Evolutionary conservation across 2,329 filamentous ascomycete species (phyloP).

Genomic region (Neonectria sp.): DNA sequence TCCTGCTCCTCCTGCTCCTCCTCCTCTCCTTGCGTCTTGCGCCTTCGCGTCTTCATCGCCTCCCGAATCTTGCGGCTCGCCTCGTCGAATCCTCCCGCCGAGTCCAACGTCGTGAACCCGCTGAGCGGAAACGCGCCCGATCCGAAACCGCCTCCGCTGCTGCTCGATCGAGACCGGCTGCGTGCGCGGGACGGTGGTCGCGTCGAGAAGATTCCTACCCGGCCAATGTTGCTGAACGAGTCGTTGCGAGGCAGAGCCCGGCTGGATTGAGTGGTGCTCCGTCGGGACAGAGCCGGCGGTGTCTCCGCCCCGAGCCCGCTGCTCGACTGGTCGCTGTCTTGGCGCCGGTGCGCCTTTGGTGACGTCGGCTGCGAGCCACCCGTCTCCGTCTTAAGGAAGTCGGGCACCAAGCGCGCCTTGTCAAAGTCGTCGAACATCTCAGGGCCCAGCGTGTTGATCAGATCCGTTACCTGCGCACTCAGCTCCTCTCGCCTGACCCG

Average conservation of each 20-base stretch:
- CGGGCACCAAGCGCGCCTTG: constrained; percentile 77
- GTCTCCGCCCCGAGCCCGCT: constrained; percentile 55
- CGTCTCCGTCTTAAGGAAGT: constrained; percentile 60
- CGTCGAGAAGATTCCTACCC: constrained; percentile 91
- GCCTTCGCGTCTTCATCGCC: constrained; percentile 80
- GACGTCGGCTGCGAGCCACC: constrained; percentile 42
- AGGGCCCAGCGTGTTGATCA: constrained; percentile 95
- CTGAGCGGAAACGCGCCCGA: constrained; percentile 76
- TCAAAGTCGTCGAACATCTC: constrained; percentile 99
- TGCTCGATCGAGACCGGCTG: constrained; percentile 79
- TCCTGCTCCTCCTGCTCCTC: constrained; percentile 54
- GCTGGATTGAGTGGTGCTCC: constrained; percentile 69
- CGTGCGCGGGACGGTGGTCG: constrained; percentile 86
- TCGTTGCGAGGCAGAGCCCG: constrained; percentile 84
- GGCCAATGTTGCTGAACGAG: constrained; percentile 91
- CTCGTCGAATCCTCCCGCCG: constrained; percentile 82
- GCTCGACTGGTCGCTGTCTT: constrained; percentile 67
- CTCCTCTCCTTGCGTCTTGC: constrained; percentile 63
- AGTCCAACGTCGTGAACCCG: constrained; percentile 77
- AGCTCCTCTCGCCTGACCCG: constrained; percentile 81
- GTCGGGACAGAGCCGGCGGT: constrained; percentile 59
- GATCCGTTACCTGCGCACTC: constrained; percentile 85
- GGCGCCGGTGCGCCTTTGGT: constrained; percentile 51
- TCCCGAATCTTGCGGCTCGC: constrained; percentile 87
- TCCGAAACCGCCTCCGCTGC: constrained; percentile 74